Evolutionary conservation across 805 yeast species (phyloP), one percentile per base, ranked within the genome.

Genomic region (Candida rishiriensis): DNA sequence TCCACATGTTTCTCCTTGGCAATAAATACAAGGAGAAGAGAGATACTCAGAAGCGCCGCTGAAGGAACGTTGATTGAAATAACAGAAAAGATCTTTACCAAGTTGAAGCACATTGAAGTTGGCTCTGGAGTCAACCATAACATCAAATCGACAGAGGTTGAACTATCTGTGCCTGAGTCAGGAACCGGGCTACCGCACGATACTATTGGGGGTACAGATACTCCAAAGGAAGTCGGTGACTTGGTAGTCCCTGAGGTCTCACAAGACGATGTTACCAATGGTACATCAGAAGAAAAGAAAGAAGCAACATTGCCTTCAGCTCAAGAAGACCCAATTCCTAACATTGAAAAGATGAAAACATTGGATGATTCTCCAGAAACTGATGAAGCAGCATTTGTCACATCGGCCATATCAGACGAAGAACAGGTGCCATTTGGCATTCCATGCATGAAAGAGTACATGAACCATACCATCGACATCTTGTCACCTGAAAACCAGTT

Each of bases 1-100:
- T 96, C 91, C 56, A 90, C 97, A 0, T 87, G 96, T 46, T 75
- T 93, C 59, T 83, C 95, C 5, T 75, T 93, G 64, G 96, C 97
- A 2, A 88, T 95, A 57, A 95, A 93, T 61, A 87, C 88, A 66
- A 78, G 90, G 60, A 77, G 97, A 61, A 83, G 95, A 47, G 98
- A 91, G 54, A 87, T 90, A 8, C 72, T 93, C 46, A 73, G 98
- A 56, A 78, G 84, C 48, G 85, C 95, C 0, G 97, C 98, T 0
- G 97, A 90, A 58, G 76, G 85, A 69, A 76, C 95, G 1, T 75
- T 88, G 73, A 70, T 78, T 33, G 66, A 81, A 2, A 82, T 89
- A 38, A 82, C 95, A 0, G 75, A 81, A 34, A 73, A 78, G 43
- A 73, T 89, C 7, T 89, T 89, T 61, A 65, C 71, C 33, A 80